Base-by-base conservation (phyloP, 345 rosid genomes). In the Laguncularia racemosa region DNA sequence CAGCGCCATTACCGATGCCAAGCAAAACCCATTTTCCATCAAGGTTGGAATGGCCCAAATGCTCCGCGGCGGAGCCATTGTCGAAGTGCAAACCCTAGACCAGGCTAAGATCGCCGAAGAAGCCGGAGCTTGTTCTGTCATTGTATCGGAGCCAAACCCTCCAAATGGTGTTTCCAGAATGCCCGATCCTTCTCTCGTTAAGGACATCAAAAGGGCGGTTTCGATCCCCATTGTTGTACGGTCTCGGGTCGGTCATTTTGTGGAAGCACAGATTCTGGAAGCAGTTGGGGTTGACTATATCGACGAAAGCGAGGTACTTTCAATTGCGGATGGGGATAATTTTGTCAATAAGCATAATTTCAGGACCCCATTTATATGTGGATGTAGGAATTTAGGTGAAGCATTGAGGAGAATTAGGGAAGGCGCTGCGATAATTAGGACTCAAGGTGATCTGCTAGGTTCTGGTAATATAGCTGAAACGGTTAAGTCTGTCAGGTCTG, bases 241-340 rank as follows among this genome's bases (percentile, higher is more conserved):
- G 5, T 81, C 80, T 20, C 81, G 82, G 13, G 76, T 73, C 20
- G 83, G 92, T 46, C 92, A 85, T 70, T 78, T 79, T 61, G 86
- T 85, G 8, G 93, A 85, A 49, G 86, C 89, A 44, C 84, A 84
- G 83, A 76, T 84, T 49, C 66, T 88, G 57, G 92, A 83, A 53
- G 73, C 74, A 16, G 55, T 72, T 45, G 81, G 72, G 3, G 74
- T 82, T 10, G 84, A 81, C 60, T 78, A 77, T 63, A 67, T 77
- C 0, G 95, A 88, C 63, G 96, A 85, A 60, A 77, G 80, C 57
- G 91, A 87, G 63, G 48, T 71, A 17, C 67, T 78, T 49, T 68
- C 80, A 6, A 8, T 77, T 2, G 85, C 84, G 0, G 86, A 83
- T 50, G 83, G 78, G 14, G 75, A 72, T 50, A 64, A 78, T 28